Base-by-base conservation (phyloP, 192 early-diverging fungal species). In the Coemansia interrupta region DNA sequence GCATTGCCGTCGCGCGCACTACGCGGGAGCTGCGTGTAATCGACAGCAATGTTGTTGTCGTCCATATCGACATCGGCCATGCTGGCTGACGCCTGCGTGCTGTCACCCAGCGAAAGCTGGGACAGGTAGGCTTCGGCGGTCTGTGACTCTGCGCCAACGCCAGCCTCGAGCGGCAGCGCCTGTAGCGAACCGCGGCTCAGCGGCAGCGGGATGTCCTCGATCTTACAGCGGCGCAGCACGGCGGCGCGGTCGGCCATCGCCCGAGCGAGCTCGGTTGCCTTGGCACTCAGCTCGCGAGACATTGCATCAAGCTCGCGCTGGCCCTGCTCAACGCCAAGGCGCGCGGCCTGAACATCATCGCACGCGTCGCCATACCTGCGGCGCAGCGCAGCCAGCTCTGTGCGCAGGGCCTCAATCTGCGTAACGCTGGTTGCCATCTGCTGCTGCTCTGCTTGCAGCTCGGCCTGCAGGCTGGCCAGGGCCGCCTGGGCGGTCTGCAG, bases 121-220 rank as follows among this genome's bases (percentile, higher is more conserved):
- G 73, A 77, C 57, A 71, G 19, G 32, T 70, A 66, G 4, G 68
- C 59, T 38, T 70, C 73, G 11, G 73, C 67, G 7, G 64, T 48
- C 54, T 71, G 74, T 18, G 74, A 56, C 43, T 51, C 69, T 0
- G 47, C 23, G 29, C 28, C 18, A 29, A 28, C 83, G 85, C 58
- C 63, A 14, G 64, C 68, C 19, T 78, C 76, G 51, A 96, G 71
- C 3, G 88, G 69, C 4, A 96, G 79, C 44, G 90, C 87, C 8
- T 88, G 85, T 68, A 97, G 68, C 11, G 83, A 88, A 14, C 89
- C 89, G 45, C 76, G 75, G 15, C 82, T 52, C 42, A 97, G 80
- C 39, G 94, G 95, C 30, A 99, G 60, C 8, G 87, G 82, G 51
- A 99, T 94, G 42, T 96, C 94, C 60, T 97, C 94, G 46, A 97